Conservation (phyloP, 2,329 filamentous ascomycete genomes). For the Cercospora canescens region DNA sequence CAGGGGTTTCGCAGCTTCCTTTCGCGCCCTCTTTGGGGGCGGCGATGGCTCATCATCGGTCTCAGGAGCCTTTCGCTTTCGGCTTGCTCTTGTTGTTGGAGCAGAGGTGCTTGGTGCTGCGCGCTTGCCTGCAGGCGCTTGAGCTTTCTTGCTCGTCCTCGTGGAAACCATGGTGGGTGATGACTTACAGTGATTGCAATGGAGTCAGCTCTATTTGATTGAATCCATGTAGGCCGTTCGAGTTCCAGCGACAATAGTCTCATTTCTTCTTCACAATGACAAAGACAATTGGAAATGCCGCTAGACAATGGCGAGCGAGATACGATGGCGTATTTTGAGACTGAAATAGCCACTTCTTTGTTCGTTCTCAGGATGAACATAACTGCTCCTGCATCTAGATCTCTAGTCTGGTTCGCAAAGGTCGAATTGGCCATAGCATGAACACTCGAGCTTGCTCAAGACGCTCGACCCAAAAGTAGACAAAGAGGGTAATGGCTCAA, state of each 20-base stretch:
- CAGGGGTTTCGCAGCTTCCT: not conserved
- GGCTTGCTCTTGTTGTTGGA: not conserved
- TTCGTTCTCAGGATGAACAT: not conserved
- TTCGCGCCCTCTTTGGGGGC: not conserved
- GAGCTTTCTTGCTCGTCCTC: not conserved
- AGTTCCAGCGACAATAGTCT: not conserved
- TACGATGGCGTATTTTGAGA: not conserved
- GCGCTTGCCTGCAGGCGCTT: not conserved
- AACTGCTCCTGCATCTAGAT: not conserved
- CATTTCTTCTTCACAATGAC: not conserved
- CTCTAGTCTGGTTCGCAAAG: not conserved
- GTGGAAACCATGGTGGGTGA: not conserved
- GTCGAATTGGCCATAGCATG: too few relatives aligned
- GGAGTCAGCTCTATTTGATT: not conserved
- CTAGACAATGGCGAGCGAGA: not conserved
- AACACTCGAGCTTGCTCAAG: too few relatives aligned
- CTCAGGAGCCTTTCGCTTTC: not conserved
- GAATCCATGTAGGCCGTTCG: not conserved
- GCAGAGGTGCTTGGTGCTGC: not conserved
- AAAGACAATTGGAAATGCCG: not conserved
- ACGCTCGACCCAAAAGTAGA: too few relatives aligned
- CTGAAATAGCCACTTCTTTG: not conserved
- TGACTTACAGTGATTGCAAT: not conserved
- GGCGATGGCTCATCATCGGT: not conserved
- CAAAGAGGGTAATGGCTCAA: not conserved